phyloP scores from a whole-genome alignment of 1,139 yeast species.

The Taphrina sp. region DNA sequence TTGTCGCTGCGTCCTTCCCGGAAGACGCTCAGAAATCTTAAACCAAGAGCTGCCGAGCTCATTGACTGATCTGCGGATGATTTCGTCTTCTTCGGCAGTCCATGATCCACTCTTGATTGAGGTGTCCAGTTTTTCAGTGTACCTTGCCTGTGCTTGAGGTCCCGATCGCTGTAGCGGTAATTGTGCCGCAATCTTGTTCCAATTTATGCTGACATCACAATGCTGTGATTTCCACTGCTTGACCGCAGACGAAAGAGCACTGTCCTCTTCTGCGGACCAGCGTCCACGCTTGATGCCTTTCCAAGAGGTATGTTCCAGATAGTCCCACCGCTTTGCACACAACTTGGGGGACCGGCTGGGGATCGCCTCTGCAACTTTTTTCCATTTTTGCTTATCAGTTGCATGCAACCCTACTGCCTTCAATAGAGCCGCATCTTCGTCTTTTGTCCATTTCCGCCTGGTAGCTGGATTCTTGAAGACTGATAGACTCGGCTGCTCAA shows the following conservation, averaged over 20 bases:
- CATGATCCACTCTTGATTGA: conserved; percentile 76
- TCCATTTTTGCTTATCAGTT: conserved; percentile 6
- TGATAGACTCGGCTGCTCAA: too few relatives aligned
- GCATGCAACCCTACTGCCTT: conserved; percentile 7
- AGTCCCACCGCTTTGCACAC: conserved; percentile 18
- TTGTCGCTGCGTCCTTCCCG: conserved; percentile 18
- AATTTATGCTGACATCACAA: neutral
- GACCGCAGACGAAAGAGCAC: conserved; percentile 1
- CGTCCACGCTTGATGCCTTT: conserved; percentile 15
- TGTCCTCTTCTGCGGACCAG: conserved; percentile 12
- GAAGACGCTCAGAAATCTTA: conserved; percentile 2
- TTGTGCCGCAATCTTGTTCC: conserved; percentile 10
- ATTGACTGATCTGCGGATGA: conserved; percentile 63
- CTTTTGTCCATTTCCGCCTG: conserved; percentile 12
- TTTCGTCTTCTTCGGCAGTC: conserved; percentile 73
- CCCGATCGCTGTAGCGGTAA: conserved; percentile 57
- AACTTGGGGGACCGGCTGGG: conserved; percentile 13
- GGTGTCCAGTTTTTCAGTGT: conserved; percentile 84
- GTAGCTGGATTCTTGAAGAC: conserved; percentile 1
- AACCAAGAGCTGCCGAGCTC: conserved; percentile 82
- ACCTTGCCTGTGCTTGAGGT: conserved; percentile 91
- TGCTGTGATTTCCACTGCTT: conserved; percentile 2
- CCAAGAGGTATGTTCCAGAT: conserved; percentile 1
- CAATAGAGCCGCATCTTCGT: conserved; percentile 8
- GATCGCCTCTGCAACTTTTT: conserved; percentile 11